Evolutionary conservation across 768 basidiomycete genomes (phyloP), one percentile per base, ranked within the genome.

Genomic region (Boletus coccyginus): DNA sequence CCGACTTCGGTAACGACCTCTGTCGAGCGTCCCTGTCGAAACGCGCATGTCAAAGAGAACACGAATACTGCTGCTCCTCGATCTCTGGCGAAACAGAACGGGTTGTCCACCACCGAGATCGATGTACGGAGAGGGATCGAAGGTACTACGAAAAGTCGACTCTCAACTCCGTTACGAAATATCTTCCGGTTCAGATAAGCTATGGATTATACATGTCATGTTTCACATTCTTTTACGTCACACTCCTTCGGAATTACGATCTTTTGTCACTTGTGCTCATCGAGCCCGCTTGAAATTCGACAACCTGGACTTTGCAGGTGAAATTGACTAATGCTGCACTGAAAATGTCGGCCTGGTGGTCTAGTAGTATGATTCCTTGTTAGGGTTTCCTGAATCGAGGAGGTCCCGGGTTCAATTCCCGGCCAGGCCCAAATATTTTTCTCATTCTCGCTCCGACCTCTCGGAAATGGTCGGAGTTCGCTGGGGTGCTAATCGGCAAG

Each of bases 291-390:
- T 4, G 13, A 10, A 11, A 21, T 8, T 11, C 16, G 42, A 12
- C 29, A 14, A 24, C 24, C 21, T 36, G 38, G 33, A 29, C 12
- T 29, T 10, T 45, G 16, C 14, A 17, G 14, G 12, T 51, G 14
- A 54, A 3, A 5, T 42, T 2, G 21, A n/a, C 3, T 41, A 27
- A n/a, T 7, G 1, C 1, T 2, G 16, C 2, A 3, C 0, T 1
- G 1, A 21, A 3, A 1, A 14, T 40, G 21, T 55, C 57, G 79
- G 78, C 80, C 78, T 80, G 78, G 75, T 81, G 78, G 79, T 81
- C 79, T 82, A 81, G 80, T 81, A 78, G 81, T 80, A 82, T 82
- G 81, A 82, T 81, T 81, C 81, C 78, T 81, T 78, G 78, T 82
- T 81, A 79, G 81, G 80, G 80, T 57, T 59, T 35, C 51, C 50